These are phyloP conservation scores for Phaeophleospora eucalypticola DNA, from an alignment of 2,329 filamentous ascomycete genomes.

Conservation along the genomic window DNA sequence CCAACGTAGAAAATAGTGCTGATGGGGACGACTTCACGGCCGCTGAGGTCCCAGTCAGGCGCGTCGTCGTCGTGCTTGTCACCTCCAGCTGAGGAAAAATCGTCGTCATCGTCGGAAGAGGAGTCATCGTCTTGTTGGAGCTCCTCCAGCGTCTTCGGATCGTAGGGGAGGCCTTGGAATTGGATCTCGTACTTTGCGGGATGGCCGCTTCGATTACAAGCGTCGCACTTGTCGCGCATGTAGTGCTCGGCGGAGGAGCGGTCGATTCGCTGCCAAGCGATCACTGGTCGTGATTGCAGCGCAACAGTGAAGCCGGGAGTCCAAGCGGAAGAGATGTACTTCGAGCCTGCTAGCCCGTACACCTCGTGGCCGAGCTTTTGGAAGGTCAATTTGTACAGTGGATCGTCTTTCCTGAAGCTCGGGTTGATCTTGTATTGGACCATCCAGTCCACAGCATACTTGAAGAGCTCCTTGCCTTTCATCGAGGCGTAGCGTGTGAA, in stretches of 20 bases:
- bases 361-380: slow-evolving; percentile 69
- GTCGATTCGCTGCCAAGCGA: slow-evolving; percentile 49
- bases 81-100: slow-evolving; percentile 28
- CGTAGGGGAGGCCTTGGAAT: slow-evolving; percentile 64
- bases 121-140: slow-evolving; percentile 56
- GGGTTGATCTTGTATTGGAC: slow-evolving; percentile 75
- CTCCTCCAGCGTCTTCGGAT: slow-evolving; percentile 61
- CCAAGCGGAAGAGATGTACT: slow-evolving; percentile 70
- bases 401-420: slow-evolving; percentile 59
- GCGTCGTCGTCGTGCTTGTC: slow-evolving; percentile 33
- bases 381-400: slow-evolving; percentile 66
- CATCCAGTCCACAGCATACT: slow-evolving; percentile 72
- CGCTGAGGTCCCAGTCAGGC: slow-evolving; percentile 47
- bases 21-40: slow-evolving; percentile 43
- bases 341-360: slow-evolving; percentile 62
- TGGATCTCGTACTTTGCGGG: slow-evolving; percentile 61
- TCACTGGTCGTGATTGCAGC: slow-evolving; percentile 61
- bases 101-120: slow-evolving; percentile 33
- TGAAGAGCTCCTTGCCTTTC: slow-evolving; percentile 68
- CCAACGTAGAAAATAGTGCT: slow-evolving; percentile 52
- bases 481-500: slow-evolving; percentile 65
- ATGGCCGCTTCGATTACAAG: slow-evolving; percentile 66
- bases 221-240: slow-evolving; percentile 56
- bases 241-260: slow-evolving; percentile 33
- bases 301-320: slow-evolving; percentile 61